Percentiles rank a stretch among this genome's conserved stretches.
phyloP scores from a whole-genome alignment of 768 basidiomycete species.

The Pisolithus marmoratus region DNA sequence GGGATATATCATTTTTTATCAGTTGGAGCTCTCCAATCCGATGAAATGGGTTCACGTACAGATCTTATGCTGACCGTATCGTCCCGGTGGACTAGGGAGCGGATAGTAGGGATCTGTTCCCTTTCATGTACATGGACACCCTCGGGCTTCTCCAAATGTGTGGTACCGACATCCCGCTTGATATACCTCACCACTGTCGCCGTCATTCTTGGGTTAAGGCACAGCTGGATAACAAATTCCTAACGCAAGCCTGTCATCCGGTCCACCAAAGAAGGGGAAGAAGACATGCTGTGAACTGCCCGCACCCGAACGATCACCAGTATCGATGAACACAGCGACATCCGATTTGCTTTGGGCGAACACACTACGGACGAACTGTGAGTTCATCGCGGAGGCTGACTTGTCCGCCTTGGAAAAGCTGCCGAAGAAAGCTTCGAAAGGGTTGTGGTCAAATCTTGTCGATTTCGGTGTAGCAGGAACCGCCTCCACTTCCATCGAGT shows the following conservation, averaged over 20 bases:
- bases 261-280: slow-evolving; percentile 90
- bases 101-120: slow-evolving; percentile 22
- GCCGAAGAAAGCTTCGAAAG: slow-evolving; percentile 68
- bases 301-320: slow-evolving; percentile 31
- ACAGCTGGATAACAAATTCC: slow-evolving; percentile 80
- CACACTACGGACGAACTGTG: slow-evolving; percentile 78
- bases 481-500: slow-evolving; percentile 4
- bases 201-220: slow-evolving; percentile 55
- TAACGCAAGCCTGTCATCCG: slow-evolving; percentile 88
- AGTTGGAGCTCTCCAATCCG: neutral
- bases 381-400: slow-evolving; percentile 55
- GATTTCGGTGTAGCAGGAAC: slow-evolving; percentile 9
- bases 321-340: slow-evolving; percentile 81
- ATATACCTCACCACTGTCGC: slow-evolving; percentile 72
- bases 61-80: slow-evolving; percentile 40
- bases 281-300: slow-evolving; percentile 59
- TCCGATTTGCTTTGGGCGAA: slow-evolving; percentile 68
- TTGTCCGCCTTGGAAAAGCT: slow-evolving; percentile 27
- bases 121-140: slow-evolving; percentile 20
- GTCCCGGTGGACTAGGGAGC: slow-evolving; percentile 15
- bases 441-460: slow-evolving; percentile 34
- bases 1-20: slow-evolving; percentile 3
- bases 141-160: slow-evolving; percentile 18
- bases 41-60: slow-evolving; percentile 27
- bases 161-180: slow-evolving; percentile 37